phyloP scores from a whole-genome alignment of 2,329 filamentous ascomycete genomes.

The Ilyonectria robusta region DNA sequence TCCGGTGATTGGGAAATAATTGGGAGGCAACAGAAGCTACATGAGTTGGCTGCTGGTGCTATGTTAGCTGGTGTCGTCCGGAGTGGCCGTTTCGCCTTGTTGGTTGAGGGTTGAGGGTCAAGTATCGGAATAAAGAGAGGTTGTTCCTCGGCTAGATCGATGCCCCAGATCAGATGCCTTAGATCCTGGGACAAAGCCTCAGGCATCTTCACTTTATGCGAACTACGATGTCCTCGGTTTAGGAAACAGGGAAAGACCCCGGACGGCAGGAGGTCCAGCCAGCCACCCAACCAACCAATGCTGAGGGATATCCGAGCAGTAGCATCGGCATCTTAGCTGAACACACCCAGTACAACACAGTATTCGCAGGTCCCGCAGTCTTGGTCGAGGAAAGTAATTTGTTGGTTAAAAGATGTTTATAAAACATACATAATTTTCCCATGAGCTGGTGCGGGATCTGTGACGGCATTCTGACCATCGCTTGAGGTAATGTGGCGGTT shows the following conservation, averaged over 20 bases:
- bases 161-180: not conserved
- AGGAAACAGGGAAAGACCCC: constrained; percentile 8
- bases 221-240: constrained; percentile 20
- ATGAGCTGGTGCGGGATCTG: not conserved
- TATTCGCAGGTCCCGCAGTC: not conserved
- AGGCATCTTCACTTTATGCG: constrained; percentile 32
- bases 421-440: not conserved
- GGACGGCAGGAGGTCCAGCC: not conserved
- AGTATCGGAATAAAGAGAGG: not conserved
- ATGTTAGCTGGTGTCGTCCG: constrained; percentile 11
- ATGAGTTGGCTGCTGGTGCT: not conserved
- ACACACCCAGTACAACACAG: not conserved
- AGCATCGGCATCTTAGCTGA: constrained; percentile 12
- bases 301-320: constrained; percentile 27
- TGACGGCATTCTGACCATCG: not conserved
- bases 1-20: constrained; percentile 14
- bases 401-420: not conserved
- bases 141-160: not conserved
- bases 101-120: constrained; percentile 23
- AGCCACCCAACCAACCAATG: constrained; percentile 19
- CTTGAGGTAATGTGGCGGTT: constrained; percentile 12
- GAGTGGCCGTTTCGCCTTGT: constrained; percentile 7
- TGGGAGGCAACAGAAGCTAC: not conserved
- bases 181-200: constrained; percentile 16
- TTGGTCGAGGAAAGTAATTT: not conserved